Conservation (phyloP, 2,329 filamentous ascomycete species). For the Cordyceps tenuipes region DNA sequence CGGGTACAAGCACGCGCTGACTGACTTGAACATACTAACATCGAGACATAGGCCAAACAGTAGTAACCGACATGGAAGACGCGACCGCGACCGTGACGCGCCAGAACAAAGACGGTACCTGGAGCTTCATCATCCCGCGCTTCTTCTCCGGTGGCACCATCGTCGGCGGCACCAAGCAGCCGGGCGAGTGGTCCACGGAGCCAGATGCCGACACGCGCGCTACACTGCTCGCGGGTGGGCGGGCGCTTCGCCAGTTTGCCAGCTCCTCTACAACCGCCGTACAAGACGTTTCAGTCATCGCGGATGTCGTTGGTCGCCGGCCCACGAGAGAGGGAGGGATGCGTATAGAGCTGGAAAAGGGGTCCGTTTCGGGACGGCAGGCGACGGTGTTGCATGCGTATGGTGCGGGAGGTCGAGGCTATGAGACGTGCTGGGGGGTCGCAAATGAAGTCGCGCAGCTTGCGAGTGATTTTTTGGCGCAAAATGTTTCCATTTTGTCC, state of each 20-base stretch:
- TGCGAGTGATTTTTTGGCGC: background rate
- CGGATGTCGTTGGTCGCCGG: slow-evolving; percentile 36
- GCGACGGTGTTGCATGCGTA: slow-evolving; percentile 42
- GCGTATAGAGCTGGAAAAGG: slow-evolving; percentile 12
- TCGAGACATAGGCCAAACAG: slow-evolving; percentile 24
- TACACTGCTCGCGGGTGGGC: slow-evolving; percentile 33
- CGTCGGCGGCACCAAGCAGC: slow-evolving; percentile 57
- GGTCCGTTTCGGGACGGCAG: background rate
- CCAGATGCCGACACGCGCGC: slow-evolving; percentile 39
- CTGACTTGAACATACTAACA: background rate
- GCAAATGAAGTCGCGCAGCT: slow-evolving; percentile 37
- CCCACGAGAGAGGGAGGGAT: slow-evolving; percentile 38
- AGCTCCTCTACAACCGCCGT: slow-evolving; percentile 13
- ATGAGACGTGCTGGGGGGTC: slow-evolving; percentile 53
- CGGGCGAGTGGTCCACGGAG: slow-evolving; percentile 42
- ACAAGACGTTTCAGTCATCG: slow-evolving; percentile 25
- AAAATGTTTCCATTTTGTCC: background rate
- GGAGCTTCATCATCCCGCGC: slow-evolving; percentile 54
- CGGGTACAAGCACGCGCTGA: background rate
- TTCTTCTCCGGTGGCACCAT: slow-evolving; percentile 54
- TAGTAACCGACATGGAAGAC: slow-evolving; percentile 29
- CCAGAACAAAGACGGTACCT: slow-evolving; percentile 53
- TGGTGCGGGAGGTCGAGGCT: slow-evolving; percentile 53
- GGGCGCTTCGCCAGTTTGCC: slow-evolving; percentile 22
- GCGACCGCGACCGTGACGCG: slow-evolving; percentile 41